Percentiles rank a stretch among this genome's conserved stretches.
These are phyloP conservation scores for Psilocybe sp. DNA, from an alignment of 768 basidiomycete genomes.

Conservation along the genomic window DNA sequence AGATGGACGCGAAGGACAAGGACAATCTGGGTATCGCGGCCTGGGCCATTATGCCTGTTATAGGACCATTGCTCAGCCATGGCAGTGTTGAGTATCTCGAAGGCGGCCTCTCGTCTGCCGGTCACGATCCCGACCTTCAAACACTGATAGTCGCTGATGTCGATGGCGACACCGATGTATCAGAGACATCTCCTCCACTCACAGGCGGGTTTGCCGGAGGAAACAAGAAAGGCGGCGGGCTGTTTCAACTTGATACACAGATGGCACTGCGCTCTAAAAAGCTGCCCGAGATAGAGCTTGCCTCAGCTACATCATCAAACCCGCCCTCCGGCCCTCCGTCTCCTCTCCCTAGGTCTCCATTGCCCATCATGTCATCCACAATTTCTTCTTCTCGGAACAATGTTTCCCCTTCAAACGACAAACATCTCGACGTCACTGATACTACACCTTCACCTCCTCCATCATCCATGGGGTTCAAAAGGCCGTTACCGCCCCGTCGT, in stretches of 20 bases:
- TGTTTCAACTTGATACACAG: slow-evolving; percentile 69
- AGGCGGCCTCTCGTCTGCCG: slow-evolving; percentile 66
- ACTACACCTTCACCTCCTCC: slow-evolving; percentile 65
- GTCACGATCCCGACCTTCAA: slow-evolving; percentile 54
- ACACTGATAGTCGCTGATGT: slow-evolving; percentile 47
- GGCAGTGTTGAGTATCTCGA: slow-evolving; percentile 66
- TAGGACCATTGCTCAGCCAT: slow-evolving; percentile 54
- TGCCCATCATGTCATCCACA: slow-evolving; percentile 54
- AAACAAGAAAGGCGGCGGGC: slow-evolving; percentile 35
- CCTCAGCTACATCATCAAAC: slow-evolving; percentile 31
- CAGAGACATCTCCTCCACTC: slow-evolving; percentile 3
- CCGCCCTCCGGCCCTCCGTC: slow-evolving; percentile 32
- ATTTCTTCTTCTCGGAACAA: slow-evolving; percentile 27
- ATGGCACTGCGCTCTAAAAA: slow-evolving; percentile 48
- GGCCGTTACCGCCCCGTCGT: slow-evolving; percentile 49
- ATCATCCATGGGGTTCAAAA: slow-evolving; percentile 54
- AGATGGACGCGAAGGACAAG: slow-evolving; percentile 68
- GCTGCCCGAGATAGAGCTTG: slow-evolving; percentile 58
- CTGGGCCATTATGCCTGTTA: slow-evolving; percentile 68
- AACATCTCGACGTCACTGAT: slow-evolving; percentile 27
- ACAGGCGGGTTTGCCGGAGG: slow-evolving; percentile 6
- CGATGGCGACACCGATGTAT: slow-evolving; percentile 23
- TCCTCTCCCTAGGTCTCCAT: slow-evolving; percentile 42
- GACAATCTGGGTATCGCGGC: slow-evolving; percentile 53
- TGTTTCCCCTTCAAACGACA: slow-evolving; percentile 12